These are phyloP conservation scores for Pestalotiopsis sp. DNA, from an alignment of 2,329 filamentous ascomycete genomes.

Conservation along the genomic window DNA sequence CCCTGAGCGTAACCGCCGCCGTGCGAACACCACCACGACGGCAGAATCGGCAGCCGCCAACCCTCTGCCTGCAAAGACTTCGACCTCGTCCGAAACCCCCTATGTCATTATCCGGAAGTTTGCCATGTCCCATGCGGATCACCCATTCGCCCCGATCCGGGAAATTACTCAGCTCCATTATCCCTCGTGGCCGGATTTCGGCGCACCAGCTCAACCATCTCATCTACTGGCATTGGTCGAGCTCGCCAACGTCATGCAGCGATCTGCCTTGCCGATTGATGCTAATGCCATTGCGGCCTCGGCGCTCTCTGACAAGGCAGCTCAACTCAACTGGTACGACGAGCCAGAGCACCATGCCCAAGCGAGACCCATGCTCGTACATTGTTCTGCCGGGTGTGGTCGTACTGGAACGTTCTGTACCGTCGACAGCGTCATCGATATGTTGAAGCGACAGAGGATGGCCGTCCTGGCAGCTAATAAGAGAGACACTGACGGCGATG, in stretches of 20 bases:
- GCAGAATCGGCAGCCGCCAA: constrained; percentile 35
- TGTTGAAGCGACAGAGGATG: constrained; percentile 83
- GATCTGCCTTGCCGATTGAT: constrained; percentile 51
- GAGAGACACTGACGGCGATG: constrained; percentile 45
- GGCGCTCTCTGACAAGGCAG: constrained; percentile 25
- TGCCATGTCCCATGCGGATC: constrained; percentile 72
- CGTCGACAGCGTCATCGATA: constrained; percentile 92
- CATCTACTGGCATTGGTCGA: constrained; percentile 90
- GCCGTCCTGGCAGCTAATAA: constrained; percentile 26
- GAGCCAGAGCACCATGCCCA: constrained; percentile 58
- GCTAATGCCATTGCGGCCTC: constrained; percentile 38
- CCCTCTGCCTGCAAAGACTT: constrained; percentile 24
- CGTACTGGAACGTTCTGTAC: constrained; percentile 96
- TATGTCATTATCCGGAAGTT: constrained; percentile 87
- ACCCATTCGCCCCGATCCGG: constrained; percentile 83
- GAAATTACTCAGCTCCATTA: constrained; percentile 96
- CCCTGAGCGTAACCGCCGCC: constrained; percentile 45
- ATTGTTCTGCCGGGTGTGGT: constrained; percentile 95
- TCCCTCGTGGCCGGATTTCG: constrained; percentile 96
- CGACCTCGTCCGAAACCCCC: constrained; percentile 56
- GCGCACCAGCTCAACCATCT: constrained; percentile 83
- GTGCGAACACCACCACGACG: constrained; percentile 56
- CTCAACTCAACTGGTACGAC: constrained; percentile 50
- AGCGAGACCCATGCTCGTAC: constrained; percentile 78
- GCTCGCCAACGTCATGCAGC: constrained; percentile 76